These are phyloP conservation scores for Sugiyamaella boreocaroliniensis DNA, from an alignment of 805 yeast species.

Conservation along the genomic window DNA sequence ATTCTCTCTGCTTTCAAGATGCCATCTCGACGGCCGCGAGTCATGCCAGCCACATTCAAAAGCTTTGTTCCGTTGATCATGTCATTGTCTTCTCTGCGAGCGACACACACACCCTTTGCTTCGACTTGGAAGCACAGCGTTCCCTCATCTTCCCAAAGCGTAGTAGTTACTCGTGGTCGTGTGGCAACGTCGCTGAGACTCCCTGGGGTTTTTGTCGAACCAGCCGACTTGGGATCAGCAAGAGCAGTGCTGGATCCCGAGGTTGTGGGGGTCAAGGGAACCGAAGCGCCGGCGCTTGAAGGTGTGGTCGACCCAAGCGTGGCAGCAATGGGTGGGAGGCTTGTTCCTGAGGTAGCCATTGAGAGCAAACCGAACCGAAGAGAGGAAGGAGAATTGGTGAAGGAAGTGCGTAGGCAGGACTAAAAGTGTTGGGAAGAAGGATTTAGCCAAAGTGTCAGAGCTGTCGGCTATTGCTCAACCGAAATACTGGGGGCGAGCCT, in stretches of 20 bases:
- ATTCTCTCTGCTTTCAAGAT: constrained; percentile 69
- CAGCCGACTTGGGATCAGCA: background rate
- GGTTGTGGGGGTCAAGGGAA: background rate
- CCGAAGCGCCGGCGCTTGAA: background rate
- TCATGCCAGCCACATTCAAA: constrained; percentile 78
- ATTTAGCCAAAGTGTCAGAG: background rate
- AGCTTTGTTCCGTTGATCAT: constrained; percentile 83
- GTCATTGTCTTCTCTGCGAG: constrained; percentile 76
- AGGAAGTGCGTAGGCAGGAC: background rate
- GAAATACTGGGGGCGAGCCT: background rate
- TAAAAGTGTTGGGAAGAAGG: background rate
- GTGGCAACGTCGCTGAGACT: background rate
- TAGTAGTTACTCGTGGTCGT: constrained; percentile 62
- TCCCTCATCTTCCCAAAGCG: constrained; percentile 88
- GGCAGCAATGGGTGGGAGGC: background rate
- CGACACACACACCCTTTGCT: constrained; percentile 72
- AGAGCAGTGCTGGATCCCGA: background rate
- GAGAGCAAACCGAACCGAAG: background rate
- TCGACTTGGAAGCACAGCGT: constrained; percentile 82
- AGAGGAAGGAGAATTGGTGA: background rate
- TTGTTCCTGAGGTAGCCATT: background rate
- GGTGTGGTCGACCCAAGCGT: background rate
- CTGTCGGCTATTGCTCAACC: background rate
- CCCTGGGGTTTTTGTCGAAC: background rate
- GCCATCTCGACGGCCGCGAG: constrained; percentile 82